Conservation (phyloP, 2,329 filamentous ascomycete species). For the Aspergillus sp. region DNA sequence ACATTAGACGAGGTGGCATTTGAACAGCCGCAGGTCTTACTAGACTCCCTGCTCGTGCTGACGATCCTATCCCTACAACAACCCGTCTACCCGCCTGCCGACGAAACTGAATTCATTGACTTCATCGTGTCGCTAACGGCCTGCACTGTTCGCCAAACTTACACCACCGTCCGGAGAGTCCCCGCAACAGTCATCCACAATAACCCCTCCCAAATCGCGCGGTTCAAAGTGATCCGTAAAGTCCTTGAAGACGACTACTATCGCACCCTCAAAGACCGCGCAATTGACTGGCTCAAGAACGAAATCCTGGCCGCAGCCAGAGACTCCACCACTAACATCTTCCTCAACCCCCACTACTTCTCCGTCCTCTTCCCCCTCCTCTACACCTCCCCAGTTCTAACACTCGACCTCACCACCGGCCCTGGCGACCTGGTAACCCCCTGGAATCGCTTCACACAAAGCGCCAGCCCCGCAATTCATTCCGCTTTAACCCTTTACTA, state of each 20-base stretch:
- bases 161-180: conserved; percentile 43
- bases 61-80: conserved; percentile 55
- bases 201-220: conserved; percentile 56
- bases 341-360: conserved; percentile 43
- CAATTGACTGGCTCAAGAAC: conserved; percentile 64
- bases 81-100: conserved; percentile 49
- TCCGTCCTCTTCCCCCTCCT: conserved; percentile 54
- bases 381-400: conserved; percentile 53
- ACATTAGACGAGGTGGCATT: conserved; percentile 43
- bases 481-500: conserved; percentile 64
- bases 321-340: conserved; percentile 30
- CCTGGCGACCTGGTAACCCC: conserved; percentile 41
- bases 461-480: conserved; percentile 54
- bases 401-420: conserved; percentile 40
- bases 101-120: conserved; percentile 57
- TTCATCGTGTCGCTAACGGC: conserved; percentile 54
- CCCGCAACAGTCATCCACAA: conserved; percentile 51
- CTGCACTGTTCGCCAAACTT: conserved; percentile 42
- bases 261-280: conserved; percentile 60
- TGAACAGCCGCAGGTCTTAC: conserved; percentile 56
- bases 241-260: conserved; percentile 60
- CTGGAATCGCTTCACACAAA: conserved; percentile 56
- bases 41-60: conserved; percentile 59
- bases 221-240: conserved; percentile 59
- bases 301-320: conserved; percentile 57